Base-by-base conservation (phyloP, 108 stramenopile genomes). In the Thalassiosira profunda region DNA sequence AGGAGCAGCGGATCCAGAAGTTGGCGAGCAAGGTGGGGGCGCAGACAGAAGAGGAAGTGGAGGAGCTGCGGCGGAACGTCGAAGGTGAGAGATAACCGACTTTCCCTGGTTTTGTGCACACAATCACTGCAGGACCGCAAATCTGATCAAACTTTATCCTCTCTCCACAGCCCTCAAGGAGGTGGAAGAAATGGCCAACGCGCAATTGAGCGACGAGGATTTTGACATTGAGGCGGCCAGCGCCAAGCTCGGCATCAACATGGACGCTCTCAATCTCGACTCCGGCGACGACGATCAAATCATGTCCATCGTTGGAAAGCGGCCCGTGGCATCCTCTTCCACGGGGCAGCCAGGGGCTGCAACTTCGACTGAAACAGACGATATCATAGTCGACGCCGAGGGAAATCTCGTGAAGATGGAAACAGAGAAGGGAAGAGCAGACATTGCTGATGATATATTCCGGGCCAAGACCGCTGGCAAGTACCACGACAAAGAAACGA, bases 1-100 rank as follows among this genome's bases (percentile, higher is more conserved):
- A 91, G 56, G 87, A 91, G 37, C 90, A 91, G 49, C 75, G 77
- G 28, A 61, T 91, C 42, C 68, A 62, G 55, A 60, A 56, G 31
- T 75, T 88, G 63, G 84, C 69, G 34, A 72, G 68, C 2, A 42
- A 62, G 49, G 84, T 84, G 35, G 86, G 86, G 31, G 87, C 82
- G 1, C 55, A 55, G 17, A 85, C 84, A 18, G 81, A 72, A 26
- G 87, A 82, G 37, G 86, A 86, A 57, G 80, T 85, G 58, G 86
- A 83, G n/a, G 52, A 63, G 43, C 72, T 91, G 30, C 63, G 82
- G n/a, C 58, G 60, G 14, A 73, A 85, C 25, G 80, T 79, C 79
- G 84, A 89, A 60, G 87, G 70, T 36, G 49, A 61, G 40, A 52
- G 53, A n/a, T n/a, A n/a, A n/a, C n/a, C n/a, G n/a, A n/a, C n/a